Base-by-base conservation (phyloP, 164 flowering plant genomes). In the Tetrastigma voinierianum region DNA sequence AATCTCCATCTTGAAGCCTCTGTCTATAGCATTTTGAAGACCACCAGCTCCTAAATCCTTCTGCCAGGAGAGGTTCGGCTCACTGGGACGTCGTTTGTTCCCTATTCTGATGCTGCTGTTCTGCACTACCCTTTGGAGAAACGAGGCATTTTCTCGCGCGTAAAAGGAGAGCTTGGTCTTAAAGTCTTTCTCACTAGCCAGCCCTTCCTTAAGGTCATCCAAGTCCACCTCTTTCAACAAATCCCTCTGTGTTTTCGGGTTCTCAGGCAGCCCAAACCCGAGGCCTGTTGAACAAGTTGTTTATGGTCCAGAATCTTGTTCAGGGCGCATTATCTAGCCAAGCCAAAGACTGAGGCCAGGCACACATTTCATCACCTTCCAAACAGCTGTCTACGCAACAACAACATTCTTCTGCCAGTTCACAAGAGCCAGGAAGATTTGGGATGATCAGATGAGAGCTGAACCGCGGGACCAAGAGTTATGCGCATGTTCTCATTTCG, bases 71-170 rank as follows among this genome's bases (percentile, higher is more conserved):
- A 81, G 76, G 89, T 86, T 25, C 70, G 84, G 46, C 79, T 90
- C 59, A 78, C 82, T 23, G 94, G 89, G 51, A 80, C 88, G 19
- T 82, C 81, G 55, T 82, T 86, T 64, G 88, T 78, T 2, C 77
- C 82, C 1, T 75, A 77, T 59, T 90, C 94, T 1, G 90, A 88
- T 56, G 89, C 90, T 66, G 81, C 83, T 66, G 81, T 76, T 53
- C 83, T 87, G 66, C 83, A 86, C 57, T 88, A 75, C 70, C 88
- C 87, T 10, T 78, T 93, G 24, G 97, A 93, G 56, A 91, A 89
- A 44, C 68, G 81, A 12, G 70, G 77, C 58, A 57, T 91, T 40
- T 81, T 87, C 40, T 85, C 93, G 10, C 82, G 80, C 60, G 87
- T 78, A 4, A 83, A 78, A 61, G 96, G 98, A 43, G 97, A 90